A percentile compares a stretch with the other conserved stretches of the same genome.
phyloP scores from a whole-genome alignment of 1,284 basidiomycete genomes.

The Tylopilus sp. region DNA sequence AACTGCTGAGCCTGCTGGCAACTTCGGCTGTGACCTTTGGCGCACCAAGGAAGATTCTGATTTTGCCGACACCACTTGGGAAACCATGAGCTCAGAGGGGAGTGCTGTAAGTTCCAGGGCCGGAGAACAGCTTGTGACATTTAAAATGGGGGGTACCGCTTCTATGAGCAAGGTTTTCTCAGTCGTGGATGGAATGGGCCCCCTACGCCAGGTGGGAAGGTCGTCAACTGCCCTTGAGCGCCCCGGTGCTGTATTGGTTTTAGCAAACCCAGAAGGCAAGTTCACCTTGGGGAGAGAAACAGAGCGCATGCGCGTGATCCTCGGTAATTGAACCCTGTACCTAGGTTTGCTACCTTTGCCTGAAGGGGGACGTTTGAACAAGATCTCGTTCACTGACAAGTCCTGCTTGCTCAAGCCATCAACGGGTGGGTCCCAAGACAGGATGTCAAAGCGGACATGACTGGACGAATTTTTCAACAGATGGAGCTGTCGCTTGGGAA shows the following conservation, averaged over 20 bases:
- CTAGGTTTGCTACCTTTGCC: slow-evolving; percentile 44
- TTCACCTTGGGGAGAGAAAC: slow-evolving; percentile 41
- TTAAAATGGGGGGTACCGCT: slow-evolving; percentile 18
- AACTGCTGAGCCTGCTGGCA: slow-evolving; percentile 62
- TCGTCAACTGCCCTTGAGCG: slow-evolving; percentile 48
- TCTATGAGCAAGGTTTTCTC: slow-evolving; percentile 8
- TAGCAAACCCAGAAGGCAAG: slow-evolving; percentile 37
- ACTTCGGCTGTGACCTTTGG: slow-evolving; percentile 31
- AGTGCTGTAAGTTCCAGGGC: slow-evolving; percentile 16
- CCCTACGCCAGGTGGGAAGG: slow-evolving; percentile 58
- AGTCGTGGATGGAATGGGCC: slow-evolving; percentile 15
- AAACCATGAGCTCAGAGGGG: slow-evolving; percentile 6
- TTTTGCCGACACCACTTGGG: slow-evolving; percentile 17
- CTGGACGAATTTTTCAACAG: slow-evolving; percentile 38
- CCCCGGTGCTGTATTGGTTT: slow-evolving; percentile 38
- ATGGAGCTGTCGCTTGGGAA: slow-evolving; percentile 46
- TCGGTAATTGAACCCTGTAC: slow-evolving; percentile 57
- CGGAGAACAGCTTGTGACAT: slow-evolving; percentile 32
- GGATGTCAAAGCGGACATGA: slow-evolving; percentile 59
- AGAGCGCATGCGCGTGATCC: slow-evolving; percentile 15
- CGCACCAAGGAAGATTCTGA: slow-evolving; percentile 22
- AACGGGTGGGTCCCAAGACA: slow-evolving; percentile 75
- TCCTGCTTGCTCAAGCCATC: slow-evolving; percentile 59
- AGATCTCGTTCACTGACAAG: slow-evolving; percentile 65
- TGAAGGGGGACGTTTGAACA: slow-evolving; percentile 52